Evolutionary conservation across 2,329 filamentous ascomycete species (phyloP).

Genomic region (Orbilia brochopaga): DNA sequence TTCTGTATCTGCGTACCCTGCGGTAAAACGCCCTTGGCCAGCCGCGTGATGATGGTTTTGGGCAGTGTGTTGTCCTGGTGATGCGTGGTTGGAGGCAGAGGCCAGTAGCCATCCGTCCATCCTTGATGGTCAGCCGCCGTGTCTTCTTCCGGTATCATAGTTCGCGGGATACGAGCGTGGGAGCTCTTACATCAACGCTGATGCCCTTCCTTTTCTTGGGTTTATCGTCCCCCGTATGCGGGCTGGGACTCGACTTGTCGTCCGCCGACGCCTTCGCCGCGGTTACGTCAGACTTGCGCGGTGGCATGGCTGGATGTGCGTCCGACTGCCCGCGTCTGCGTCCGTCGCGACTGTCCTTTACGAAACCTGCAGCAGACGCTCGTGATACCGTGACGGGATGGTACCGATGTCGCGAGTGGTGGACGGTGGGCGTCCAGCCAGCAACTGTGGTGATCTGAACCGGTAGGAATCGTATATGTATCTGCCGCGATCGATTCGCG

Average conservation of each 20-base stretch:
- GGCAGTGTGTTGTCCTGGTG: slow-evolving; percentile 74
- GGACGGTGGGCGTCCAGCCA: too few species aligned
- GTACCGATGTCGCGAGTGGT: too few species aligned
- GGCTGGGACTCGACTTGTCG: slow-evolving; percentile 24
- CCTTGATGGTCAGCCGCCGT: slow-evolving; percentile 2
- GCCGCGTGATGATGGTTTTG: slow-evolving; percentile 78
- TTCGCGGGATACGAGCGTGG: background rate
- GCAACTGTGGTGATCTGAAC: too few species aligned
- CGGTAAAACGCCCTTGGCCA: slow-evolving; percentile 79
- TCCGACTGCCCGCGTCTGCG: background rate
- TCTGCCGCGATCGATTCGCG: background rate
- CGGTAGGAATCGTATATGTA: too few species aligned
- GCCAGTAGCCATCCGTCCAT: background rate
- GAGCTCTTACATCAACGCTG: slow-evolving; percentile 45
- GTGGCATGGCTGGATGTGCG: slow-evolving; percentile 24
- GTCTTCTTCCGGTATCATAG: background rate
- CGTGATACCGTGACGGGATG: too few species aligned
- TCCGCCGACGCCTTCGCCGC: slow-evolving; percentile 1
- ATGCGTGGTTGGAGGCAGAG: background rate
- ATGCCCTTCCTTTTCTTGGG: slow-evolving; percentile 16
- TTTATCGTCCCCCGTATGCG: slow-evolving; percentile 30
- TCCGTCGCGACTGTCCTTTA: too few species aligned
- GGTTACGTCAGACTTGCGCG: slow-evolving; percentile 35
- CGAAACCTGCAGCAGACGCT: too few species aligned
- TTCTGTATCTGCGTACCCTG: slow-evolving; percentile 71